Evolutionary conservation across 1,284 basidiomycete species (phyloP).

Genomic region (Moesziomyces sp.): DNA sequence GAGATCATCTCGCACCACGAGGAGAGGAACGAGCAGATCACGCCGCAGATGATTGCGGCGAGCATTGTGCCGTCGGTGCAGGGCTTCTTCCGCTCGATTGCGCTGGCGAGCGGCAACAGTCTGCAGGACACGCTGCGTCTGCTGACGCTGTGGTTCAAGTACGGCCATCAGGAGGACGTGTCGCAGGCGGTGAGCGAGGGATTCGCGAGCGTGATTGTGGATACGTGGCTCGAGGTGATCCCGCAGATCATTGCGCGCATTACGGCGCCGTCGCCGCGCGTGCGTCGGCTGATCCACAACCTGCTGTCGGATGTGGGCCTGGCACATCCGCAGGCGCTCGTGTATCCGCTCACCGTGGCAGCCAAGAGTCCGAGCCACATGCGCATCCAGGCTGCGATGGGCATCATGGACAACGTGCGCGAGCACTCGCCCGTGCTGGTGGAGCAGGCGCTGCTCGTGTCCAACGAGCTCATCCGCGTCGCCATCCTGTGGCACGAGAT

Average conservation of each 20-base stretch:
- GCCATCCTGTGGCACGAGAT: slow-evolving; percentile 99
- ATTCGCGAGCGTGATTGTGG: slow-evolving; percentile 89
- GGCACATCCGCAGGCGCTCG: slow-evolving; percentile 95
- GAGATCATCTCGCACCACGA: slow-evolving; percentile 78
- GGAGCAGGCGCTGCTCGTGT: slow-evolving; percentile 90
- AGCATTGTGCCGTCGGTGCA: slow-evolving; percentile 95
- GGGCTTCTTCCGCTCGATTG: slow-evolving; percentile 94
- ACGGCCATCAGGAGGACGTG: slow-evolving; percentile 89
- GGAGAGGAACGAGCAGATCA: slow-evolving; percentile 75
- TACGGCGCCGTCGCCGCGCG: slow-evolving; percentile 88
- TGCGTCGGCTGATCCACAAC: slow-evolving; percentile 88
- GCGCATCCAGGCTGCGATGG: slow-evolving; percentile 84
- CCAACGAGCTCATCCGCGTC: slow-evolving; percentile 93
- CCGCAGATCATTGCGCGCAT: slow-evolving; percentile 99
- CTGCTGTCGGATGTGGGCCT: slow-evolving; percentile 92
- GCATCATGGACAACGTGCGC: slow-evolving; percentile 92
- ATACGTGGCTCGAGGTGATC: slow-evolving; percentile 98
- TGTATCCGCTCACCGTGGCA: slow-evolving; percentile 97
- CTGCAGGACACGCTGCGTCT: slow-evolving; percentile 94
- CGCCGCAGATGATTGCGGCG: slow-evolving; percentile 78
- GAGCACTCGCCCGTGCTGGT: slow-evolving; percentile 91
- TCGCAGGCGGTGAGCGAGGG: slow-evolving; percentile 89
- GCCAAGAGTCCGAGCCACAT: slow-evolving; percentile 90
- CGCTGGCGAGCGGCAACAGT: slow-evolving; percentile 84
- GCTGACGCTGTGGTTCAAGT: slow-evolving; percentile 98